Evolutionary conservation across 176 grass and related monocot genomes (phyloP).

Genomic region (Aegilops bicornis): DNA sequence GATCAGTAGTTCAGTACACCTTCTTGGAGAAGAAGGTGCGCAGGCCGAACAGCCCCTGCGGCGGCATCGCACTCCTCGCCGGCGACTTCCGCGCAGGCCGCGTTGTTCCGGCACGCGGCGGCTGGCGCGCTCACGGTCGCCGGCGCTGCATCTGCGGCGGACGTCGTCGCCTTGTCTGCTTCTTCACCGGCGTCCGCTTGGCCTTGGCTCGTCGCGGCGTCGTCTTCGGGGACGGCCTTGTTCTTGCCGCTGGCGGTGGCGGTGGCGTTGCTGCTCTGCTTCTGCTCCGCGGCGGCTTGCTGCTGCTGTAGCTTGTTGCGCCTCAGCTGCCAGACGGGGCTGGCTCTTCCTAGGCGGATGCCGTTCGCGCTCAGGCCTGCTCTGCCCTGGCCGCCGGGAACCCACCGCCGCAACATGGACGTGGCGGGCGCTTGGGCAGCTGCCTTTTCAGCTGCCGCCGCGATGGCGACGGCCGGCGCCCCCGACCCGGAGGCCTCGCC

Average conservation of each 20-base stretch:
- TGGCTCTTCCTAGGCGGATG: conserved; percentile 70
- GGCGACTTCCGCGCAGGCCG: conserved; percentile 26
- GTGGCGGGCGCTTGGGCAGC: not conserved
- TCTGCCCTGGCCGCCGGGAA: conserved; percentile 39
- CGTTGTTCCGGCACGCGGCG: conserved; percentile 63
- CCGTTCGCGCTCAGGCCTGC: conserved; percentile 28
- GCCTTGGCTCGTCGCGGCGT: not conserved
- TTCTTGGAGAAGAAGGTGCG: conserved; percentile 96
- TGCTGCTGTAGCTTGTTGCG: conserved; percentile 65
- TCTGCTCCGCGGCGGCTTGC: conserved; percentile 43
- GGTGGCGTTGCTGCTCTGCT: not conserved
- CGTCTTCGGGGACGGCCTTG: not conserved
- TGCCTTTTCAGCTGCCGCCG: not conserved
- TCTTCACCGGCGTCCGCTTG: not conserved
- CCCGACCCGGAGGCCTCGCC: conserved; percentile 53
- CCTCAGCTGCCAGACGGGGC: conserved; percentile 75
- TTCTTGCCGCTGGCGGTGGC: not conserved
- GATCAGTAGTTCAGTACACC: conserved; percentile 57
- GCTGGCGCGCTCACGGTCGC: conserved; percentile 41
- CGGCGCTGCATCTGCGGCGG: not conserved
- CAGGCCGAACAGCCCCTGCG: conserved; percentile 59
- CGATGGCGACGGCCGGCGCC: not conserved
- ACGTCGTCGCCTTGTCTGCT: not conserved
- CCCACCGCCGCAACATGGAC: conserved; percentile 53
- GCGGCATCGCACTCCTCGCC: conserved; percentile 31